Evolutionary conservation across 2,329 filamentous ascomycete species (phyloP), one percentile per base, ranked within the genome.

Genomic region (Dactylella cylindrospora): DNA sequence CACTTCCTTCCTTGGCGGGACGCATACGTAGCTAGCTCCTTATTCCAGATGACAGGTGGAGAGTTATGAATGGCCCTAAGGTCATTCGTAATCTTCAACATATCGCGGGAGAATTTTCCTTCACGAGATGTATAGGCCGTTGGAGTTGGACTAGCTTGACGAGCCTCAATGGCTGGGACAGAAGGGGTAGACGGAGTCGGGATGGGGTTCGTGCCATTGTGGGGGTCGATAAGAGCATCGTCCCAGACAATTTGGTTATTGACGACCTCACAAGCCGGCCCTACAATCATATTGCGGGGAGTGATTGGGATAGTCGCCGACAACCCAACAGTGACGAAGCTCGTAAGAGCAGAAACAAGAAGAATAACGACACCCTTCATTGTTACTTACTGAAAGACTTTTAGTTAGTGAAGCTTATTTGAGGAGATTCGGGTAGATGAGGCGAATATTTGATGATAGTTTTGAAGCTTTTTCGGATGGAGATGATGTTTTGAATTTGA

Each of bases 51-150:
- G 10, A 62, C 5, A 9, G 49, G 36, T 23, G 57, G 49, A 12
- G 57, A 39, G 23, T 49, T 44, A 19, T 62, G 57, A 26, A 62
- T 62, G 3, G 57, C 57, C 5, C 57, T 49, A 39, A 62, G 57
- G 9, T 62, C 43, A 19, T 62, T 62, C 6, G 57, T 62, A 20
- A 62, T 62, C 25, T 50, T 62, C 17, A 62, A 25, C 57, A 62
- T 62, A 38, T 54, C 57, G 9, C 29, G 35, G 29, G 57, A 62
- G 32, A 62, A 62, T 38, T 54, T 54, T 29, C 57, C 57, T 31
- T 54, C 49, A 9, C 49, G 49, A 28, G 57, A 62, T 12, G 57
- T 62, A n/a, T 32, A 62, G 13, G 57, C 29, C 9, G 57, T 62
- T 26, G 57, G 44, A 15, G 38, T 44, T 4, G 44, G 53, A 3